Conservation (phyloP, 192 early-diverging fungal genomes). For the Rhizophagus sp. region DNA sequence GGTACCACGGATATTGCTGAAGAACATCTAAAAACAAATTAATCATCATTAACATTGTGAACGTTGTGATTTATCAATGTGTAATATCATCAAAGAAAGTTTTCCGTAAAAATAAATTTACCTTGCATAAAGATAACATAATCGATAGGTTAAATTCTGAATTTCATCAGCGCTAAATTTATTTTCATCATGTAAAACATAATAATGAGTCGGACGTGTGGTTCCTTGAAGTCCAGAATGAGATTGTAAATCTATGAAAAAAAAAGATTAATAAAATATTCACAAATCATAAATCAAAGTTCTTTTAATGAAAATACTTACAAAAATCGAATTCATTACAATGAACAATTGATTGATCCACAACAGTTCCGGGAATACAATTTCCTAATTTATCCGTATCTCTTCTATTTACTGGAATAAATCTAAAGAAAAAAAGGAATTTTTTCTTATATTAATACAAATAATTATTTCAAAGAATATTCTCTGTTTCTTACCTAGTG, state of each 20-base stretch:
- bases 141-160: constrained; percentile 79
- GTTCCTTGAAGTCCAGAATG: constrained; percentile 92
- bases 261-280: background rate
- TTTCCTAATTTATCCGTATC: constrained; percentile 75
- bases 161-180: constrained; percentile 69
- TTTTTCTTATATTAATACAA: background rate
- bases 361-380: constrained; percentile 60
- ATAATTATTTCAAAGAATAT: background rate
- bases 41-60: too few species aligned
- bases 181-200: constrained; percentile 83
- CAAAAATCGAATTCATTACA: constrained; percentile 24
- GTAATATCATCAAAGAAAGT: background rate
- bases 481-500: constrained; percentile 49
- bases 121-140: constrained; percentile 82
- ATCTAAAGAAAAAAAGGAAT: constrained; percentile 26
- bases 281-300: background rate
- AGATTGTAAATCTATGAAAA: constrained; percentile 62
- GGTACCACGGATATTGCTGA: constrained; percentile 64
- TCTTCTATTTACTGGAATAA: constrained; percentile 63
- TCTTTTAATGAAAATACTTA: background rate
- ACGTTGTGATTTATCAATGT: too few species aligned
- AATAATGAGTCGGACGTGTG: constrained; percentile 87
- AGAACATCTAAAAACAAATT: constrained; percentile 57
- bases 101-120: background rate
- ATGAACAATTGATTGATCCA: constrained; percentile 15